Percentiles rank a stretch among this genome's conserved stretches.
These are phyloP conservation scores for Quercus suber DNA, from an alignment of 306 rosid species.

Conservation along the genomic window DNA sequence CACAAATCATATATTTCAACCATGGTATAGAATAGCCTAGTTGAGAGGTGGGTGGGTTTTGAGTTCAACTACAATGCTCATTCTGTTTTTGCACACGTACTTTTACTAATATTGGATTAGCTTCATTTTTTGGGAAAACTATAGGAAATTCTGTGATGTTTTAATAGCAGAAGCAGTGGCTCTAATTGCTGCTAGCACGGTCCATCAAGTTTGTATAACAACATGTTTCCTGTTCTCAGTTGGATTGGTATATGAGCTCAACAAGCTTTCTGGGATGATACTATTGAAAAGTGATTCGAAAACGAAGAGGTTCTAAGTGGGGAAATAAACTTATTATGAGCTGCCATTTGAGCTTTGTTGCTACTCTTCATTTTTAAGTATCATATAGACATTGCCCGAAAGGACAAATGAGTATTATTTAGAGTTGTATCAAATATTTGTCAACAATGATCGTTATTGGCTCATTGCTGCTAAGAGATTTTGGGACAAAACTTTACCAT, in stretches of 20 bases:
- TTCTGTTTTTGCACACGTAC: too few species aligned
- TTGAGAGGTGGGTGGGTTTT: too few species aligned
- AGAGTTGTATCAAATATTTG: constrained; percentile 6
- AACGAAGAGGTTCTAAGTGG: constrained; percentile 49
- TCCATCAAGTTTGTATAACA: constrained; percentile 63
- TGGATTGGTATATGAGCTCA: constrained; percentile 65
- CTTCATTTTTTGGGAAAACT: too few species aligned
- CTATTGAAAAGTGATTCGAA: constrained; percentile 61
- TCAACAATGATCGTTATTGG: background rate
- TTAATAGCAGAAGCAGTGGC: constrained; percentile 70
- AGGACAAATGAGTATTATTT: background rate
- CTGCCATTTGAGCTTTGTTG: background rate
- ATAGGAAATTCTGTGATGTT: too few species aligned
- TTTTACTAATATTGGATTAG: too few species aligned
- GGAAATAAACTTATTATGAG: constrained; percentile 20
- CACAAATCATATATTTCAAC: too few species aligned
- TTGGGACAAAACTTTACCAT: background rate
- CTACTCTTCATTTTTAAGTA: background rate
- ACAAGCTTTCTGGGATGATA: constrained; percentile 62
- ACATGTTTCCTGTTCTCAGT: constrained; percentile 77
- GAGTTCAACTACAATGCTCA: too few species aligned
- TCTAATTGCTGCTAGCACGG: constrained; percentile 84
- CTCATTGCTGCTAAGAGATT: background rate
- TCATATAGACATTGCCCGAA: background rate
- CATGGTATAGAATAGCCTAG: too few species aligned